These are phyloP conservation scores for Oryza coarctata DNA, from an alignment of 176 grass and related monocot genomes.

Conservation along the genomic window DNA sequence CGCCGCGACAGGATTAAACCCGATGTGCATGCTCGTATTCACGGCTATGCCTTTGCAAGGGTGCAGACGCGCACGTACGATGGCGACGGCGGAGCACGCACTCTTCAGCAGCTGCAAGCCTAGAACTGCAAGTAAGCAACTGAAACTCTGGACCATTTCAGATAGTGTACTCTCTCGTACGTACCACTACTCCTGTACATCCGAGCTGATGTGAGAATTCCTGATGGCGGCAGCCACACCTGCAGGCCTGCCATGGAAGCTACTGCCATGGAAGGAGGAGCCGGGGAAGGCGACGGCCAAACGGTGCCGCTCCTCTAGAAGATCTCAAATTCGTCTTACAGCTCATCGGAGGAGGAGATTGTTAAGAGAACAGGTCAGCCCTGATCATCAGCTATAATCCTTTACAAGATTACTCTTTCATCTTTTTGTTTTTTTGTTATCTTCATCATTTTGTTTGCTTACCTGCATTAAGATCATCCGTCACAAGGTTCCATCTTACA, in stretches of 20 bases:
- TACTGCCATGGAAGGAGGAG: constrained; percentile 14
- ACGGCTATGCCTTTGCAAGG: no score
- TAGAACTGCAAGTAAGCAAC: no score
- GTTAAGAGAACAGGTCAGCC: constrained; percentile 38
- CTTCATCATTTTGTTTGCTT: not conserved
- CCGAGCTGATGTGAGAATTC: not conserved
- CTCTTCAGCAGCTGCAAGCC: no score
- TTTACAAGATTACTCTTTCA: not conserved
- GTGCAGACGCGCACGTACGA: no score
- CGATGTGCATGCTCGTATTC: no score
- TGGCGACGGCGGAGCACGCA: no score
- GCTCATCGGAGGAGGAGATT: not conserved
- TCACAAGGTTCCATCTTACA: not conserved
- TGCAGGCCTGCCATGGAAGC: not conserved
- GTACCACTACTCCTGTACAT: not conserved
- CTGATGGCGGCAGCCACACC: not conserved
- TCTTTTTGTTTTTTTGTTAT: not conserved
- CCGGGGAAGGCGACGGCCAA: not conserved
- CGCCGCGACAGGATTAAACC: no score
- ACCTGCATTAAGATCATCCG: not conserved
- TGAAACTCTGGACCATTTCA: no score
- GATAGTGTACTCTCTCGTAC: no score
- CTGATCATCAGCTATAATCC: not conserved
- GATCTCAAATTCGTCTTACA: constrained; percentile 22
- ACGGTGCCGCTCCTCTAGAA: constrained; percentile 16